Percentiles rank a stretch among this genome's conserved stretches.
These are phyloP conservation scores for Microcos paniculata DNA, from an alignment of 345 rosid species.

Conservation along the genomic window DNA sequence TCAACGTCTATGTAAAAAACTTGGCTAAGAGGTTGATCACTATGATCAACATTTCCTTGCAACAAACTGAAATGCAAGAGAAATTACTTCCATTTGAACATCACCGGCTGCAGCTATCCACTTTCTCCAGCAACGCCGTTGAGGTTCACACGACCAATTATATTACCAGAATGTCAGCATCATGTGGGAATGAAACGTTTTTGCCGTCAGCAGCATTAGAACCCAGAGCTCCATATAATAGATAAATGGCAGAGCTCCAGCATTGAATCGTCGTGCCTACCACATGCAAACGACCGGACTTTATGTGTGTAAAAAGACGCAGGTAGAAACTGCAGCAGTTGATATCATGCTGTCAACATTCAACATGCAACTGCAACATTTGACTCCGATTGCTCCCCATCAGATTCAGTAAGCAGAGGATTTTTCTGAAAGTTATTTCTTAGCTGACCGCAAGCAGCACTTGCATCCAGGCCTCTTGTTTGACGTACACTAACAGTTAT, in stretches of 20 bases:
- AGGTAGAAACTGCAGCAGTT: slow-evolving; percentile 6
- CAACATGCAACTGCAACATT: slow-evolving; percentile 50
- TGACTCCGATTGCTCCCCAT: slow-evolving; percentile 33
- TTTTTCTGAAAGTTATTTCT: slow-evolving; percentile 90
- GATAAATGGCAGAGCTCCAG: background rate
- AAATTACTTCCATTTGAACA: background rate
- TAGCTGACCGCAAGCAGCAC: slow-evolving; percentile 98
- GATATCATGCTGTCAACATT: slow-evolving; percentile 25
- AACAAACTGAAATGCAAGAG: background rate
- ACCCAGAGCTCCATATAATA: background rate
- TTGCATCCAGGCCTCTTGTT: slow-evolving; percentile 90
- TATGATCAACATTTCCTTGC: background rate
- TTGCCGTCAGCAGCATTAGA: background rate
- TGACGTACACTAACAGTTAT: slow-evolving; percentile 75
- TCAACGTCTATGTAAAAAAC: background rate
- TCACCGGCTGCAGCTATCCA: background rate
- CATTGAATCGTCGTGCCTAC: background rate
- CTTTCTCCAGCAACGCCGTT: background rate
- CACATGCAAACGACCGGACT: background rate
- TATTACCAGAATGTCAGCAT: background rate
- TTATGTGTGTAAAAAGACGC: background rate
- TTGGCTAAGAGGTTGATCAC: background rate
- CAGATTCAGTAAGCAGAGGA: slow-evolving; percentile 49
- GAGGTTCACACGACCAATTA: background rate
- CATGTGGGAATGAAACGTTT: background rate